These are phyloP conservation scores for Albugo laibachii DNA, from an alignment of 352 stramenopile genomes.

Conservation along the genomic window DNA sequence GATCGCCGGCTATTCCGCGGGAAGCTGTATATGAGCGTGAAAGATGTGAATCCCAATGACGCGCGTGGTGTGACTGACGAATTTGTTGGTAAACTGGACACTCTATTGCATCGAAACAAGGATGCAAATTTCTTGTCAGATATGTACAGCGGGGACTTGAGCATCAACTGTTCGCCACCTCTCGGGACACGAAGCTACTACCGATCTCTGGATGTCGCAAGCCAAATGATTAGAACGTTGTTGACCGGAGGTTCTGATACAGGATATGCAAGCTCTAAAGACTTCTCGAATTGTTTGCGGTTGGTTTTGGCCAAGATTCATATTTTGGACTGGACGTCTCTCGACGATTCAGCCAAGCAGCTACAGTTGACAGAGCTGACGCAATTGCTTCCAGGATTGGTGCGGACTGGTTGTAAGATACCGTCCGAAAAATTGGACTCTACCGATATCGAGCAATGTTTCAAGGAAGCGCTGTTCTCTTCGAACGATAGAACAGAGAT, in stretches of 20 bases:
- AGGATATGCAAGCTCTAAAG: conserved; percentile 21
- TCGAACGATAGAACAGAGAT: conserved; percentile 12
- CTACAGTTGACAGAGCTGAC: conserved; percentile 32
- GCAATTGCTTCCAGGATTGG: conserved; percentile 18
- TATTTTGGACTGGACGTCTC: conserved; percentile 52
- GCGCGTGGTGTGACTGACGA: conserved; percentile 21
- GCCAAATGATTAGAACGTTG: conserved; percentile 14
- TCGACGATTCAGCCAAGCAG: conserved; percentile 23
- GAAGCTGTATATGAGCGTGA: conserved; percentile 44
- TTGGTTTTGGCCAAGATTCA: conserved; percentile 54
- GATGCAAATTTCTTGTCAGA: conserved; percentile 38
- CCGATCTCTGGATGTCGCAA: conserved; percentile 21
- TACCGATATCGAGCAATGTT: conserved; percentile 2
- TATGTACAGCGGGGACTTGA: conserved; percentile 34
- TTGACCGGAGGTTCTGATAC: conserved; percentile 9
- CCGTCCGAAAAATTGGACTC: conserved; percentile 9
- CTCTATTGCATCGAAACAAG: conserved; percentile 21
- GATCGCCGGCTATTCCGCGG: conserved; percentile 38
- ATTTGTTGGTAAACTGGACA: conserved; percentile 27
- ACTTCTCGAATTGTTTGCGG: conserved; percentile 46
- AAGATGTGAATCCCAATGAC: conserved; percentile 55
- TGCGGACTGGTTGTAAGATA: conserved; percentile 23
- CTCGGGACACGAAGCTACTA: conserved; percentile 48
- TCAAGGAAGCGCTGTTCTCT: conserved; percentile 14
- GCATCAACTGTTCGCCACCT: conserved; percentile 48